Conservation (phyloP, 225 moss, liverwort and hornwort genomes). For the Sphagnum tenellum region DNA sequence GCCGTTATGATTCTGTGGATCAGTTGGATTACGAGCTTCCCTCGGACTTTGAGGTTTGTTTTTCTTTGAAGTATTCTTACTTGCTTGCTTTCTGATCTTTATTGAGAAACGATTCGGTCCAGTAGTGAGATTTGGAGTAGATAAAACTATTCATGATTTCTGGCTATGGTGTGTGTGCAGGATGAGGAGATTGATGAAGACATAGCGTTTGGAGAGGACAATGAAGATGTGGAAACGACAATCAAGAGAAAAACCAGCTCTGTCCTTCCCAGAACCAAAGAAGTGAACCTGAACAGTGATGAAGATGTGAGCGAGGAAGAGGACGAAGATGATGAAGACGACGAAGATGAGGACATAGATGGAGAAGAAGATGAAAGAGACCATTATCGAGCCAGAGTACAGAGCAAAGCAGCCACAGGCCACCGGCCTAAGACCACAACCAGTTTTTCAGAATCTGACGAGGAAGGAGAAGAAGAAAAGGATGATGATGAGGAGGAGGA, state of each 20-base stretch:
- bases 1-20: slow-evolving; percentile 71
- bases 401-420: too few species aligned
- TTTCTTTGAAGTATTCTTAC: neutral
- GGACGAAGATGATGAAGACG: slow-evolving; percentile 5
- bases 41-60: slow-evolving; percentile 83
- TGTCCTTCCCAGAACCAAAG: slow-evolving; percentile 1
- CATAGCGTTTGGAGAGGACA: slow-evolving; percentile 56
- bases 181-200: slow-evolving; percentile 97
- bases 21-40: slow-evolving; percentile 75
- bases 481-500: slow-evolving; percentile 18
- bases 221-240: slow-evolving; percentile 28
- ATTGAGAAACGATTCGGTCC: neutral
- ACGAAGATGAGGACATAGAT: slow-evolving; percentile 13
- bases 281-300: slow-evolving; percentile 55
- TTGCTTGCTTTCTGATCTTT: neutral
- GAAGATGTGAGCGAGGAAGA: slow-evolving; percentile 26
- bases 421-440: too few species aligned
- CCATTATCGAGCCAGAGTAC: too few species aligned
- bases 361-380: neutral
- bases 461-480: slow-evolving; percentile 21
- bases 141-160: too few species aligned
- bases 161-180: slow-evolving; percentile 14
- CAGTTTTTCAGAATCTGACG: slow-evolving; percentile 3
- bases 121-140: too few species aligned
- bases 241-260: slow-evolving; percentile 6